phyloP scores from a whole-genome alignment of 2,329 filamentous ascomycete species.

The Ciborinia camelliae region DNA sequence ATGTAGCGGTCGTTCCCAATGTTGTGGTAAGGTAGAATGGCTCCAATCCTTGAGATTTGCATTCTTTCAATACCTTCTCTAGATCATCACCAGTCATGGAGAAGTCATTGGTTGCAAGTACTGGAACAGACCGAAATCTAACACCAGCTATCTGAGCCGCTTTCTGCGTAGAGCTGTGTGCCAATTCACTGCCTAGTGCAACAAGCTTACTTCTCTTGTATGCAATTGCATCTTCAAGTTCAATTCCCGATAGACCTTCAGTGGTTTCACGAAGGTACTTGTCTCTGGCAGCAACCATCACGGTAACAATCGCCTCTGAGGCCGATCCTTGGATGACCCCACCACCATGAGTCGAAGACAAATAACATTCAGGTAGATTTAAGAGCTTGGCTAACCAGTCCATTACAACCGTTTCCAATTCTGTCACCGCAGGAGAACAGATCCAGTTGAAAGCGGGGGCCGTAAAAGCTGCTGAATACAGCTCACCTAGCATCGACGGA shows the following conservation, averaged over 20 bases:
- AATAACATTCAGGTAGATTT: constrained; percentile 67
- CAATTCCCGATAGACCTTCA: constrained; percentile 48
- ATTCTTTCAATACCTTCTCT: constrained; percentile 58
- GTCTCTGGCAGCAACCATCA: constrained; percentile 84
- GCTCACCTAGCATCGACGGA: constrained; percentile 83
- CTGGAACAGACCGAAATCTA: constrained; percentile 69
- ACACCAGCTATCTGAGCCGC: constrained; percentile 82
- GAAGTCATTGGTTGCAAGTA: constrained; percentile 60
- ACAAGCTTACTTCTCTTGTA: constrained; percentile 69
- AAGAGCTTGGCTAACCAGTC: constrained; percentile 85
- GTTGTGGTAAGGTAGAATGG: constrained; percentile 86
- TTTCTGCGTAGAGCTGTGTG: constrained; percentile 84
- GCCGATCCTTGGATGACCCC: constrained; percentile 94
- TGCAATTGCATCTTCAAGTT: constrained; percentile 67
- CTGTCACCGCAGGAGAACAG: constrained; percentile 86
- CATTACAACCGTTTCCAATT: constrained; percentile 87
- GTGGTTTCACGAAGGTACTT: constrained; percentile 64
- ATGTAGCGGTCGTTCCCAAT: constrained; percentile 83
- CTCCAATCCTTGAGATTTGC: constrained; percentile 65
- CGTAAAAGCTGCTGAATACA: constrained; percentile 86
- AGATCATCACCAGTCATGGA: constrained; percentile 66
- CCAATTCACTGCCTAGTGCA: constrained; percentile 72
- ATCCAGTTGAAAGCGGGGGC: constrained; percentile 97
- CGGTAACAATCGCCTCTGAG: constrained; percentile 80
- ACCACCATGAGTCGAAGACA: constrained; percentile 70